phyloP scores from a whole-genome alignment of 768 basidiomycete species.

The Leccinum ochraceum region DNA sequence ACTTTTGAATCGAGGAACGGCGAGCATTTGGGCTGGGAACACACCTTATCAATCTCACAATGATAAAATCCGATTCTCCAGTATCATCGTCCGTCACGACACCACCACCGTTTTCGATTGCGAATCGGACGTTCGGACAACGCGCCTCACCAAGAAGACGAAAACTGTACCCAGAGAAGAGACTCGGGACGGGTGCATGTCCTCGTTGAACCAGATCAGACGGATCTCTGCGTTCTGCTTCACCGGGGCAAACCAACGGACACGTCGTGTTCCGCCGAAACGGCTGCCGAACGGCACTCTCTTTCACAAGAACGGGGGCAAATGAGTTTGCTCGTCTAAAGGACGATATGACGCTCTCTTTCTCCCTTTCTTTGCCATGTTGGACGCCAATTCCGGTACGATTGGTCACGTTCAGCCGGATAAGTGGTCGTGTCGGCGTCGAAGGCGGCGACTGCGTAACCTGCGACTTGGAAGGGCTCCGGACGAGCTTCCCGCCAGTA shows the following conservation, averaged over 20 bases:
- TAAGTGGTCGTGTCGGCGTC: conserved; percentile 17
- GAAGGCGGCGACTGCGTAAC: conserved; percentile 21
- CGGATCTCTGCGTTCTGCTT: conserved; percentile 21
- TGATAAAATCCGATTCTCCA: conserved; percentile 58
- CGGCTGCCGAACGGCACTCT: conserved; percentile 38
- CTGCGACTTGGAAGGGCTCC: conserved; percentile 56
- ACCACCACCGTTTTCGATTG: conserved; percentile 62
- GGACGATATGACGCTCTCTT: conserved; percentile 50
- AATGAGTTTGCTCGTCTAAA: conserved; percentile 71
- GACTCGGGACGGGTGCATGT: conserved; percentile 10
- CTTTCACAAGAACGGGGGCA: conserved; percentile 38
- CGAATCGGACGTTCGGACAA: conserved; percentile 52
- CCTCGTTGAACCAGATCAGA: neutral
- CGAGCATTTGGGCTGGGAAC: neutral
- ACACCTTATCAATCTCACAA: conserved; percentile 77
- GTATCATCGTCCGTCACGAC: conserved; percentile 46
- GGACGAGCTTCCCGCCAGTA: conserved; percentile 54
- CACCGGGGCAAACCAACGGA: conserved; percentile 14
- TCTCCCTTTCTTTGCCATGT: conserved; percentile 20
- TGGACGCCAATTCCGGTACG: neutral
- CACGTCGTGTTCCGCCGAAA: conserved; percentile 46
- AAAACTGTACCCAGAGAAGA: conserved; percentile 61
- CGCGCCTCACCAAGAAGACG: conserved; percentile 69
- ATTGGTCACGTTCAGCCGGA: neutral
- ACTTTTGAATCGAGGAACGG: neutral